Evolutionary conservation across 2,329 filamentous ascomycete species (phyloP), one percentile per base, ranked within the genome.

Genomic region (Claviceps arundinis): DNA sequence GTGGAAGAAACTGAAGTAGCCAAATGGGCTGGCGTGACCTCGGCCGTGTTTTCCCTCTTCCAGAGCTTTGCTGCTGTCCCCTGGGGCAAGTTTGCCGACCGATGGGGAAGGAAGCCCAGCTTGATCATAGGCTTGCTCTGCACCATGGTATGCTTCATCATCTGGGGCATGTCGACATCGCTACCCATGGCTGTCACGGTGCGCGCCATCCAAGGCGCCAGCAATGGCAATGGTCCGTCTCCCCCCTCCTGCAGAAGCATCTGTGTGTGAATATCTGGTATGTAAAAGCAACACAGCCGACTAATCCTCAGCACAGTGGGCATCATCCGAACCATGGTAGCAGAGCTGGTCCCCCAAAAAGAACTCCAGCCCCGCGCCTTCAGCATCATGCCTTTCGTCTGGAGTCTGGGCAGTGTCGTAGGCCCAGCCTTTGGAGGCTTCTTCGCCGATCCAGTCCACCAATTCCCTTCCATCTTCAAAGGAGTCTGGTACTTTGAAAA

Each of bases 291-390:
- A 9, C 22, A 17, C 14, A 24, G 6, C 8, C 26, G 16, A 44
- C 51, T 53, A 38, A 53, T 37, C 17, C 45, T 14, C 14, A 11
- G 38, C 6, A 14, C 50, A 82, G 84, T 91, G n/a, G 87, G 93
- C 1, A 96, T 96, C 56, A 84, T 96, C 56, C 74, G 90, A 57
- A 95, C 89, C 16, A 89, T 93, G 71, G 89, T 96, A 2, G 91
- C 91, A 0, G 91, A 96, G 66, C 82, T 96, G 76, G 89, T 95
- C 1, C 87, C 89, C 0, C 82, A 93, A 65, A 89, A 79, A 64
- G 85, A 89, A 62, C 73, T 95, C 6, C 91, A 96, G 62, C 90
- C 91, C 0, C 75, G 82, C 50, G 93, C 93, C 0, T 97, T 97
- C 66, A 89, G 85, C 57, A 75, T 97, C 46, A 96, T 97, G 90